Evolutionary conservation across 2,329 filamentous ascomycete genomes (phyloP).

Genomic region (Ophiosphaerella herpotricha): DNA sequence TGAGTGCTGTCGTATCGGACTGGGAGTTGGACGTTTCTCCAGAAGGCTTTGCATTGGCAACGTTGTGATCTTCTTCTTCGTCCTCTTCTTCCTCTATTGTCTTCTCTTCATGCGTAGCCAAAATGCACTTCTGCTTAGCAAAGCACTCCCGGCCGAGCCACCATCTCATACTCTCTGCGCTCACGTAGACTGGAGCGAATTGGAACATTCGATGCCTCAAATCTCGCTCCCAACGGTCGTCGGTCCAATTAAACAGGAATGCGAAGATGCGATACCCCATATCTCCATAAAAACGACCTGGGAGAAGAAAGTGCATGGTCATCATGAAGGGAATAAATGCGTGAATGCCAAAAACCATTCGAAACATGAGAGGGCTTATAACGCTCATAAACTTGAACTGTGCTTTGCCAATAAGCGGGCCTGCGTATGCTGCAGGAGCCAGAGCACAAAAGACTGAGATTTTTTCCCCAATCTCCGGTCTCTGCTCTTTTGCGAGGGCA

Average conservation of each 20-base stretch:
- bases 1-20: slow-evolving; percentile 1
- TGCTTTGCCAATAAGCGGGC: slow-evolving; percentile 80
- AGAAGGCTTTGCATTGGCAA: slow-evolving; percentile 3
- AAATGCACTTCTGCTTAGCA: slow-evolving; percentile 81
- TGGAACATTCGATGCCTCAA: slow-evolving; percentile 85
- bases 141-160: slow-evolving; percentile 91
- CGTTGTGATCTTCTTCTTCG: slow-evolving; percentile 36
- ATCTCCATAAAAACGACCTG: slow-evolving; percentile 72
- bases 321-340: slow-evolving; percentile 95
- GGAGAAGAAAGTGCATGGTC: slow-evolving; percentile 72
- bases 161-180: slow-evolving; percentile 90
- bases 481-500: slow-evolving; percentile 85
- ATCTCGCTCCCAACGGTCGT: slow-evolving; percentile 80
- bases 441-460: slow-evolving; percentile 90
- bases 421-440: slow-evolving; percentile 88
- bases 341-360: slow-evolving; percentile 86
- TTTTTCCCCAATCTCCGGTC: slow-evolving; percentile 79
- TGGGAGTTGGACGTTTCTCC: slow-evolving; percentile 16
- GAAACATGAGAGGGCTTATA: slow-evolving; percentile 76
- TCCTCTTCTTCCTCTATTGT: slow-evolving; percentile 62
- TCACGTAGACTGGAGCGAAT: slow-evolving; percentile 89
- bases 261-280: slow-evolving; percentile 89
- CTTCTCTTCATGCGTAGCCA: slow-evolving; percentile 76
- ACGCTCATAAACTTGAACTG: slow-evolving; percentile 91
- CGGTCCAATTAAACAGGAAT: slow-evolving; percentile 87